Evolutionary conservation across 371 early-diverging fungal species (phyloP), one percentile per base, ranked within the genome.

Genomic region (Basidiobolus meristosporus): DNA sequence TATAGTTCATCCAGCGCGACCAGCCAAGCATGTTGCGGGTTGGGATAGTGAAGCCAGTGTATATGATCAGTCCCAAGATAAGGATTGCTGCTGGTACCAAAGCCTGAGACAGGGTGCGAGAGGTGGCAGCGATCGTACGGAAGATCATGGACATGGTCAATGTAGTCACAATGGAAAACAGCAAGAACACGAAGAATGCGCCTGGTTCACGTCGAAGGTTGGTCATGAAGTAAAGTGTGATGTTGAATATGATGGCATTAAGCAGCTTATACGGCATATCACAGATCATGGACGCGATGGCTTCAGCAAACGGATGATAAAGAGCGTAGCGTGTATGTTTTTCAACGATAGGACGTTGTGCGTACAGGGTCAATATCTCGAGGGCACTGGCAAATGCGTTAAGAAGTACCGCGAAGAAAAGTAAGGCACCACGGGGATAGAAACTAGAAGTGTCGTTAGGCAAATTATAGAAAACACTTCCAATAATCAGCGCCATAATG

Each of bases 1-100:
- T 68, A 62, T 70, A 82, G 42, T 68, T 71, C 28, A 80, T 63
- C 80, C 79, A 77, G 32, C 50, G 59, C 37, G 77, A 61, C 70
- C 75, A 75, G 20, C 66, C 70, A 39, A 73, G 66, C 77, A 82
- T 78, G 4, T 57, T 45, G 14, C 51, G 40, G 16, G 61, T 61
- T 2, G 76, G 74, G 40, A 77, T 68, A 45, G 70, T 58, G 36
- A 73, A 78, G 12, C 79, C 77, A 40, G 62, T 60, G 41, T 76
- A 71, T 14, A 72, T 44, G 39, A 71, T 60, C 43, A 59, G 44
- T 14, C 68, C 54, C 44, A 77, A 45, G 4, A 82, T 52, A 19
- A 65, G 38, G 30, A 75, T 40, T 36, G 70, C 71, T 5, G 73
- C 56, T 1, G 63, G 33, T 12, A 64, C 59, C 20, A 65, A 56